phyloP scores from a whole-genome alignment of 2,329 filamentous ascomycete genomes.

The Orbilia javanica region DNA sequence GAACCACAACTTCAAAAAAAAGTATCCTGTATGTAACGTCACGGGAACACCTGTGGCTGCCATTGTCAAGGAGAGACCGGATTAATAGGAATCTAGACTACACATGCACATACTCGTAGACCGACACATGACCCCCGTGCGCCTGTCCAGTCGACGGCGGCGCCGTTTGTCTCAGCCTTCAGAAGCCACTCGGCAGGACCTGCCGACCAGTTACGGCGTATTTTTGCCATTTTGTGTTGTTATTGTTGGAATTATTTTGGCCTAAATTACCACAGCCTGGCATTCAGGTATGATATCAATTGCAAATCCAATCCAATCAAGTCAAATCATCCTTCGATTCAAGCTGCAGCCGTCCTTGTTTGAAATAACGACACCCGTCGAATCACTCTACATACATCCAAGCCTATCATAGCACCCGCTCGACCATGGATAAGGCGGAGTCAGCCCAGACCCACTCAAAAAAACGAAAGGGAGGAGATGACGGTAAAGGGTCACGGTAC shows the following conservation, averaged over 20 bases:
- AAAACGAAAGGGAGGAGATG: conserved; percentile 55
- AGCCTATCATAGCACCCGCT: conserved; percentile 36
- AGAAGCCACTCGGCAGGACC: conserved; percentile 52
- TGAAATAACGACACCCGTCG: conserved; percentile 48
- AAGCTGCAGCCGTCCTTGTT: conserved; percentile 37
- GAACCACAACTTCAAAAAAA: not conserved
- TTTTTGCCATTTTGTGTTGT: conserved; percentile 42
- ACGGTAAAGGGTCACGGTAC: conserved; percentile 44
- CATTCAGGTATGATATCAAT: conserved; percentile 52
- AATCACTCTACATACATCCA: conserved; percentile 31
- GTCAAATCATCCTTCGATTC: conserved; percentile 41
- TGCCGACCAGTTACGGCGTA: conserved; percentile 20
- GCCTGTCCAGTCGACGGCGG: conserved; percentile 1
- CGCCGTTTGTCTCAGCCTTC: conserved; percentile 50
- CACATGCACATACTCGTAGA: not conserved
- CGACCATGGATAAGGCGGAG: conserved; percentile 32
- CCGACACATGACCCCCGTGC: conserved; percentile 32
- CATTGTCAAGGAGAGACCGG: not conserved
- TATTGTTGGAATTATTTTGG: conserved; percentile 55
- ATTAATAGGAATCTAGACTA: not conserved
- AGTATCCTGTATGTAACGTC: not conserved
- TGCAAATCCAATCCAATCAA: conserved; percentile 2
- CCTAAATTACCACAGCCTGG: conserved; percentile 13
- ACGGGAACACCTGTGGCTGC: conserved; percentile 23
- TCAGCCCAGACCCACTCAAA: conserved; percentile 47